A percentile compares a stretch with the other conserved stretches of the same genome.
phyloP scores from a whole-genome alignment of 2,329 filamentous ascomycete species.

The Claviceps africana region DNA sequence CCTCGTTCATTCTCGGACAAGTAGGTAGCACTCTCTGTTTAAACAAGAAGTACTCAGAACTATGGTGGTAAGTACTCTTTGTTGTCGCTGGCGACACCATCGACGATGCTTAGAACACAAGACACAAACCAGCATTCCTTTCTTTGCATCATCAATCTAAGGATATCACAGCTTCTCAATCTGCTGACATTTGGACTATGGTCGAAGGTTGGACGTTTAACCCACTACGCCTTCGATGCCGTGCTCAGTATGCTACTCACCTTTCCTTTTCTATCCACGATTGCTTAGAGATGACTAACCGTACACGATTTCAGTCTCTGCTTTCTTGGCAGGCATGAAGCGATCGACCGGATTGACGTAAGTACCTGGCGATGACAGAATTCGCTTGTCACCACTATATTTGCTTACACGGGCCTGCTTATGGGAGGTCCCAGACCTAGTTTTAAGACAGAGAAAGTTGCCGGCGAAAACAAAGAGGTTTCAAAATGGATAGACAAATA shows the following conservation, averaged over 20 bases:
- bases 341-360: slow-evolving; percentile 96
- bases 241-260: slow-evolving; percentile 61
- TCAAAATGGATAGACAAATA: slow-evolving; percentile 88
- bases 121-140: not conserved
- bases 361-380: slow-evolving; percentile 28
- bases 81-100: not conserved
- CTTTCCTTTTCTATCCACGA: not conserved
- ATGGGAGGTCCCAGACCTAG: slow-evolving; percentile 43
- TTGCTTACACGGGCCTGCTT: slow-evolving; percentile 19
- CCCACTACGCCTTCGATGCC: slow-evolving; percentile 92
- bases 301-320: slow-evolving; percentile 53
- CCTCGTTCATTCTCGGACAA: not conserved
- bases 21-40: not conserved
- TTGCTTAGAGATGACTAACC: not conserved
- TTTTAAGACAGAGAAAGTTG: slow-evolving; percentile 74
- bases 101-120: not conserved
- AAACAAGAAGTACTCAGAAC: slow-evolving; percentile 7
- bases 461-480: slow-evolving; percentile 65
- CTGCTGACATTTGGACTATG: slow-evolving; percentile 54
- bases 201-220: slow-evolving; percentile 78
- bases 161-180: slow-evolving; percentile 42
- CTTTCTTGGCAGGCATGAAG: slow-evolving; percentile 92
- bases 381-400: not conserved
- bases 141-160: slow-evolving; percentile 17
- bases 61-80: slow-evolving; percentile 20